A percentile compares a stretch with the other conserved stretches of the same genome.
phyloP scores from a whole-genome alignment of 2,329 filamentous ascomycete species.

The Neofusicoccum parvum region DNA sequence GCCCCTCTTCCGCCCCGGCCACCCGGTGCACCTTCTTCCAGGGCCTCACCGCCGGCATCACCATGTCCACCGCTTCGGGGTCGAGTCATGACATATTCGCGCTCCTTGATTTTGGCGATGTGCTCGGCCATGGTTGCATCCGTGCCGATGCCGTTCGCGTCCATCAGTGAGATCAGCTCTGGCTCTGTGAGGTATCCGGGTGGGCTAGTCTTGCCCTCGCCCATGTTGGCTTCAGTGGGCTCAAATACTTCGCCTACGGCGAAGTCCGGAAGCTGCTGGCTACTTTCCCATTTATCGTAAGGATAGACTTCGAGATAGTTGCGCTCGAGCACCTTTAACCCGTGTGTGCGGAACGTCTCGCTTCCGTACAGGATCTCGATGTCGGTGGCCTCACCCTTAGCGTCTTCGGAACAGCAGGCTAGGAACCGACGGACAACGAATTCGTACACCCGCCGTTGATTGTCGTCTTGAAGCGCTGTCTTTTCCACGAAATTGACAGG shows the following conservation, averaged over 20 bases:
- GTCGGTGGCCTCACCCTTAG: constrained; percentile 81
- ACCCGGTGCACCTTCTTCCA: constrained; percentile 32
- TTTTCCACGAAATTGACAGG: constrained; percentile 82
- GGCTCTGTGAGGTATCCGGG: constrained; percentile 91
- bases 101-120: constrained; percentile 90
- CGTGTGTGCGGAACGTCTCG: constrained; percentile 80
- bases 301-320: constrained; percentile 96
- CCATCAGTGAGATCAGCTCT: constrained; percentile 94
- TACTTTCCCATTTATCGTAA: constrained; percentile 96
- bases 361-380: constrained; percentile 82
- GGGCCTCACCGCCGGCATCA: constrained; percentile 37
- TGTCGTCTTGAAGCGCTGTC: constrained; percentile 59
- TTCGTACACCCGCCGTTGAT: constrained; percentile 82
- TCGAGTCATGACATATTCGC: constrained; percentile 78
- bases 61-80: constrained; percentile 44
- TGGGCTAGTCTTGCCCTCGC: constrained; percentile 84
- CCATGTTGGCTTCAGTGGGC: constrained; percentile 85
- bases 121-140: constrained; percentile 99
- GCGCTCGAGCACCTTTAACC: constrained; percentile 79
- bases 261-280: constrained; percentile 78
- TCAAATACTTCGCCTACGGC: constrained; percentile 78
- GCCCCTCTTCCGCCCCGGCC: constrained; percentile 43
- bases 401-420: constrained; percentile 94
- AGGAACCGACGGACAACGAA: constrained; percentile 91
- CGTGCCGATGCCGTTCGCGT: constrained; percentile 96